A percentile compares a stretch with the other conserved stretches of the same genome.
These are phyloP conservation scores for Barbatosphaeria neglecta DNA, from an alignment of 495 filamentous ascomycete species.

Conservation along the genomic window DNA sequence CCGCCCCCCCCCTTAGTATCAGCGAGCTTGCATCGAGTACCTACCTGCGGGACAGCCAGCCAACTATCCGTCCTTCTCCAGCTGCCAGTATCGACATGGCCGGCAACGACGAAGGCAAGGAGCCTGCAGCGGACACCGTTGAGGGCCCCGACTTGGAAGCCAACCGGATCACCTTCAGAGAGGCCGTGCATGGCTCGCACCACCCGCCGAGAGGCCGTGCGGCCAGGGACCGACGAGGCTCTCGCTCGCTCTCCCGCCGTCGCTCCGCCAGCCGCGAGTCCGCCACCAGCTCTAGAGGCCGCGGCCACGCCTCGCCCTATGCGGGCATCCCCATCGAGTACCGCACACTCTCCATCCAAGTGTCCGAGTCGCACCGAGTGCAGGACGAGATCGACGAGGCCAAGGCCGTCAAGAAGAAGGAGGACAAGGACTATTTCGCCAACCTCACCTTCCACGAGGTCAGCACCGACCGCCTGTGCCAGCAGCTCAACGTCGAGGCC, in stretches of 20 bases:
- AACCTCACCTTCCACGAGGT: slow-evolving; percentile 46
- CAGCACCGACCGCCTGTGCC: slow-evolving; percentile 39
- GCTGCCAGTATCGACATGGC: too few relatives aligned
- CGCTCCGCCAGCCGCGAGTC: not conserved
- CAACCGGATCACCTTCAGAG: too few relatives aligned
- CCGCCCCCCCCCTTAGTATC: too few relatives aligned
- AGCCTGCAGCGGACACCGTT: too few relatives aligned
- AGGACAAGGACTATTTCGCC: slow-evolving; percentile 28
- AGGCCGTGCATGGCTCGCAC: too few relatives aligned
- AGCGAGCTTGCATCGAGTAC: too few relatives aligned
- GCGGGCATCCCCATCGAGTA: slow-evolving; percentile 28
- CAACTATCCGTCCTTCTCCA: too few relatives aligned
- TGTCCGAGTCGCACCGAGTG: slow-evolving; percentile 23
- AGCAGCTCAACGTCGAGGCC: slow-evolving; percentile 37
- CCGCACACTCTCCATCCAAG: slow-evolving; percentile 33
- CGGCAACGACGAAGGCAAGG: too few relatives aligned
- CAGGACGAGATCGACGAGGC: slow-evolving; percentile 37
- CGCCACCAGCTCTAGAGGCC: not conserved
- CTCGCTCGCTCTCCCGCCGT: slow-evolving; percentile 11
- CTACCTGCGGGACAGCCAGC: too few relatives aligned
- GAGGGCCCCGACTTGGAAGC: too few relatives aligned
- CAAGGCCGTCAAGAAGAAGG: slow-evolving; percentile 29
- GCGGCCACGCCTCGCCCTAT: not conserved
- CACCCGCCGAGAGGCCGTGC: too few relatives aligned
- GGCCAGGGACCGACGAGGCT: too few relatives aligned